These are phyloP conservation scores for Gremmenia infestans DNA, from an alignment of 2,329 filamentous ascomycete species.

Conservation along the genomic window DNA sequence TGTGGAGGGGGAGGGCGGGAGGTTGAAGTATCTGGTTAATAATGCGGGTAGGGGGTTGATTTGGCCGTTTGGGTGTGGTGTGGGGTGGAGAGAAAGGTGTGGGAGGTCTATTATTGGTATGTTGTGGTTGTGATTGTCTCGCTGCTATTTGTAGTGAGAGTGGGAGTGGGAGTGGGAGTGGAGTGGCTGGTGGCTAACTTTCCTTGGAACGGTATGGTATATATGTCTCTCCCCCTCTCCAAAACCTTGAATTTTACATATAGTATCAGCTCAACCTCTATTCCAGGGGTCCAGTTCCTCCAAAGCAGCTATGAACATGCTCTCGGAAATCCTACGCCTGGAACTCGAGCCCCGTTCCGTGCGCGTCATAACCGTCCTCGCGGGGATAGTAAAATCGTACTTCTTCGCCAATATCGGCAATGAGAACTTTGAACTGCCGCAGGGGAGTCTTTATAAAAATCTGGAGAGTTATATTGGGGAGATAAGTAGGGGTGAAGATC, in stretches of 20 bases:
- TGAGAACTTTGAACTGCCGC: too few relatives aligned
- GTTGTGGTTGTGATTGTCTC: too few relatives aligned
- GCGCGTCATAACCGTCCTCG: neutral
- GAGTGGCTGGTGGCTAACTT: neutral
- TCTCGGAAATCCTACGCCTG: slow-evolving; percentile 2
- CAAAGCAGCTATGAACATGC: neutral
- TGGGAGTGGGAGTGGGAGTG: too few relatives aligned
- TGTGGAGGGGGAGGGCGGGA: slow-evolving; percentile 29
- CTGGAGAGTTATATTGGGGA: too few relatives aligned
- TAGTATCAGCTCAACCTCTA: neutral
- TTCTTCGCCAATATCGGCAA: neutral
- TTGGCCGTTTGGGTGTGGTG: slow-evolving; percentile 26
- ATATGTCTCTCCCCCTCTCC: neutral
- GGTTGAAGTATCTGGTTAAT: slow-evolving; percentile 38
- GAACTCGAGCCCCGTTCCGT: slow-evolving; percentile 7
- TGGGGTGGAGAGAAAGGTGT: slow-evolving; percentile 23
- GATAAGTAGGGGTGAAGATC: too few relatives aligned
- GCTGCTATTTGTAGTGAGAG: too few relatives aligned
- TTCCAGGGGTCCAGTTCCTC: neutral
- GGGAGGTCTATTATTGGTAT: slow-evolving; percentile 26
- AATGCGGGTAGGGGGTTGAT: slow-evolving; percentile 34
- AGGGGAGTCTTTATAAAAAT: too few relatives aligned
- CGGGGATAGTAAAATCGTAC: neutral
- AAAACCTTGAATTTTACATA: neutral
- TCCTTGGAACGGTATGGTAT: neutral